Evolutionary conservation across 2,329 filamentous ascomycete species (phyloP).

Genomic region (Trichoderma atrobrunneum): DNA sequence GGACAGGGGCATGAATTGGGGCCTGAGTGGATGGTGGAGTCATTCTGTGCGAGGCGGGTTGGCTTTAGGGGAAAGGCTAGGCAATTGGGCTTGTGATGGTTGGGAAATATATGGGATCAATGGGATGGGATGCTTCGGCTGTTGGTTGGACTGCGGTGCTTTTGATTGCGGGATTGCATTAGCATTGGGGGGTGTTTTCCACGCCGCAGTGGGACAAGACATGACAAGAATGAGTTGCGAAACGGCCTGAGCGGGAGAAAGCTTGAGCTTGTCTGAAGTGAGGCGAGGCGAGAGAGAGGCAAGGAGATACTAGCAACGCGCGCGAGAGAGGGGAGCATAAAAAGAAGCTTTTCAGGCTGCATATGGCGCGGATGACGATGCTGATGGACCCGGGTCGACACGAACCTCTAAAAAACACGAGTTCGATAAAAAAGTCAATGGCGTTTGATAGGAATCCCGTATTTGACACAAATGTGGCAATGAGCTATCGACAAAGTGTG

Average conservation of each 20-base stretch:
- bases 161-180: background rate
- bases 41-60: background rate
- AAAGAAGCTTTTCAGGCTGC: slow-evolving; percentile 6
- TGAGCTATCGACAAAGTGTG: background rate
- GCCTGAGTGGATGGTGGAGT: background rate
- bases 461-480: background rate
- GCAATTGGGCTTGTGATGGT: background rate
- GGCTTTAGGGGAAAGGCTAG: background rate
- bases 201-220: background rate
- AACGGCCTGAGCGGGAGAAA: background rate
- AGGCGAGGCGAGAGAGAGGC: background rate
- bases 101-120: background rate
- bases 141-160: background rate
- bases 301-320: background rate
- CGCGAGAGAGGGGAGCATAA: background rate
- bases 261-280: background rate
- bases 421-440: background rate
- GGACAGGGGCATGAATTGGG: slow-evolving; percentile 2
- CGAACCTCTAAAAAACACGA: background rate
- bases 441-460: background rate
- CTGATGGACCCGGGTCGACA: background rate
- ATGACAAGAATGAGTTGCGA: background rate
- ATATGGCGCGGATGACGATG: slow-evolving; percentile 3
- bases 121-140: background rate
- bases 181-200: background rate